Evolutionary conservation across 2,329 filamentous ascomycete species (phyloP).

Genomic region (Ceratocystis cacaofunesta): DNA sequence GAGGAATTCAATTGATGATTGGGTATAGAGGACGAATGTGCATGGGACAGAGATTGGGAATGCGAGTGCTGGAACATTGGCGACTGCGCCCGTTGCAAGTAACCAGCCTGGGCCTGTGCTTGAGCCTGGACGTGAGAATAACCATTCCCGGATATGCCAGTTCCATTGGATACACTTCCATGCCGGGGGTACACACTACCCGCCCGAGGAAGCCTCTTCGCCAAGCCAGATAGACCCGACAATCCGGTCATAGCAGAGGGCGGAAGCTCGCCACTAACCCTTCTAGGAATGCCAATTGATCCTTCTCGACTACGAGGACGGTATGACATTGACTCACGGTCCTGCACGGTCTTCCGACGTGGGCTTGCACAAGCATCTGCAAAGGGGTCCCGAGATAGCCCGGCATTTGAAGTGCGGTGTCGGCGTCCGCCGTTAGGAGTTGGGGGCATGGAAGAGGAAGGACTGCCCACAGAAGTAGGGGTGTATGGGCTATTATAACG

Average conservation of each 20-base stretch:
- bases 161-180: constrained; percentile 11
- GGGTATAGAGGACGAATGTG: constrained; percentile 19
- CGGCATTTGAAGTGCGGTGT: constrained; percentile 24
- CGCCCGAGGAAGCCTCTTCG: constrained; percentile 10
- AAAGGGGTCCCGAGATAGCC: constrained; percentile 20
- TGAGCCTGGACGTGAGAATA: constrained; percentile 3
- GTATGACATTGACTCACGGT: constrained; percentile 29
- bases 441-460: constrained; percentile 34
- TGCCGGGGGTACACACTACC: constrained; percentile 8
- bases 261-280: constrained; percentile 28
- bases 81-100: constrained; percentile 27
- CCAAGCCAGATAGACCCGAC: constrained; percentile 11
- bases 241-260: constrained; percentile 6
- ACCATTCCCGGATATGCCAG: not conserved
- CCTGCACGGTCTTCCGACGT: constrained; percentile 25
- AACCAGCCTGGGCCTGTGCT: constrained; percentile 2
- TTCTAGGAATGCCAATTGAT: constrained; percentile 29
- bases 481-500: constrained; percentile 40
- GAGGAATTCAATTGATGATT: constrained; percentile 25
- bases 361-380: constrained; percentile 30
- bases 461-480: constrained; percentile 34
- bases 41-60: constrained; percentile 16
- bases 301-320: constrained; percentile 30
- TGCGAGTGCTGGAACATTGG: constrained; percentile 23
- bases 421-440: constrained; percentile 35